phyloP scores from a whole-genome alignment of 805 yeast genomes.

The Lipomyces starkeyi region DNA sequence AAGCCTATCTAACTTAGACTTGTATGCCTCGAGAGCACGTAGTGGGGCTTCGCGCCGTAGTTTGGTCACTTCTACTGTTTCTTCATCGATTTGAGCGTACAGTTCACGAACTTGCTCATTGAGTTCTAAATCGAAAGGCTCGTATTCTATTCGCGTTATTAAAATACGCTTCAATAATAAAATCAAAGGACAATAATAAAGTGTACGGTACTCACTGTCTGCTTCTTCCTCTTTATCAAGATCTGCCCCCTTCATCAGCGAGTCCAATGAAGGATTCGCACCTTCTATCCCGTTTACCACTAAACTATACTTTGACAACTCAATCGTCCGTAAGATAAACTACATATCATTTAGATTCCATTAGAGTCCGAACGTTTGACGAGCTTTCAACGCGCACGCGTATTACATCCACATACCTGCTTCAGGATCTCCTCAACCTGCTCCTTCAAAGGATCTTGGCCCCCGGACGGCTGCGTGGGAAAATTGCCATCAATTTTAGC shows the following conservation, averaged over 20 bases:
- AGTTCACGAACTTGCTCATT: conserved; percentile 62
- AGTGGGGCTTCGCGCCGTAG: conserved; percentile 52
- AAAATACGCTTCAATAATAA: not conserved
- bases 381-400: not conserved
- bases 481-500: conserved; percentile 57
- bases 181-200: conserved; percentile 36
- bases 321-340: conserved; percentile 59
- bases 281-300: conserved; percentile 60
- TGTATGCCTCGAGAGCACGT: conserved; percentile 46
- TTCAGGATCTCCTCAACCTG: conserved; percentile 53
- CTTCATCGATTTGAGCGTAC: conserved; percentile 48
- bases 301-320: conserved; percentile 58
- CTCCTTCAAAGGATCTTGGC: conserved; percentile 50
- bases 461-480: conserved; percentile 43
- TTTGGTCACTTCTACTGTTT: conserved; percentile 61
- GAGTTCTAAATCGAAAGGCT: conserved; percentile 70
- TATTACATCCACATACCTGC: conserved; percentile 38
- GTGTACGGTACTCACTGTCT: conserved; percentile 8
- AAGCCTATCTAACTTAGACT: conserved; percentile 45
- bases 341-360: conserved; percentile 1
- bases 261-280: conserved; percentile 40
- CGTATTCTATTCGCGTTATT: conserved; percentile 50
- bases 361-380: not conserved
- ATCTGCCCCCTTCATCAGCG: conserved; percentile 39
- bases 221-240: conserved; percentile 40